These are phyloP conservation scores for Hordeum marinum DNA, from an alignment of 176 grass and related monocot genomes.

Conservation along the genomic window DNA sequence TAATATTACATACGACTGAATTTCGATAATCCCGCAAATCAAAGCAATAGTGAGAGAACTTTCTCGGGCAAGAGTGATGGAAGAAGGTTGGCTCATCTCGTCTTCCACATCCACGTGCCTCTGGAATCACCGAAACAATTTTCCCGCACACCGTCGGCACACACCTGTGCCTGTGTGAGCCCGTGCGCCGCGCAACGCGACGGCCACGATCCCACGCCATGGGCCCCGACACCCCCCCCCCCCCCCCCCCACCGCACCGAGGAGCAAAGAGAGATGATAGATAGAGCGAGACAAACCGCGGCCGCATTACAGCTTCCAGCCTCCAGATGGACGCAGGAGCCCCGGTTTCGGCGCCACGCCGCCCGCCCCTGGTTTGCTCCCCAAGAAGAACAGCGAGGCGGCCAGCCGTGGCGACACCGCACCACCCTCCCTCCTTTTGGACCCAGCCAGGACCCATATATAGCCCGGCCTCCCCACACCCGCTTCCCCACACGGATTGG, in stretches of 20 bases:
- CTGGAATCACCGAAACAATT: not conserved
- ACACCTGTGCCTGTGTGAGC: too few species aligned
- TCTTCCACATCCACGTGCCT: not conserved
- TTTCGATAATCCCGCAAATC: too few species aligned
- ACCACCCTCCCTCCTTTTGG: not conserved
- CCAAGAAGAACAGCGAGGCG: not conserved
- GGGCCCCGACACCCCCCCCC: not conserved
- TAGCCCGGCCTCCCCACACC: not conserved
- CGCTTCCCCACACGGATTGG: not conserved
- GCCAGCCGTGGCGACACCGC: conserved; percentile 12
- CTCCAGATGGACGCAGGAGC: conserved; percentile 21
- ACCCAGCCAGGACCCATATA: conserved; percentile 10
- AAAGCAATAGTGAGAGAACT: too few species aligned
- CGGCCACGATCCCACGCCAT: not conserved
- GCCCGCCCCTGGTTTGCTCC: conserved; percentile 33
- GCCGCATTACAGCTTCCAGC: not conserved
- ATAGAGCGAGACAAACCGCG: conserved; percentile 12
- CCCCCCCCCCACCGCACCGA: too few species aligned
- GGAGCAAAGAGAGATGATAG: not conserved
- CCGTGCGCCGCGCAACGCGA: too few species aligned
- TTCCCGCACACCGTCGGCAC: not conserved
- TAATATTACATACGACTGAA: too few species aligned
- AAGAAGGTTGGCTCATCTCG: not conserved
- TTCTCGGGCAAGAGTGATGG: too few species aligned
- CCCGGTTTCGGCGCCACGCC: conserved; percentile 24